Evolutionary conservation across 2,329 filamentous ascomycete species (phyloP), one percentile per base, ranked within the genome.

Genomic region (Lachnellula occidentalis): DNA sequence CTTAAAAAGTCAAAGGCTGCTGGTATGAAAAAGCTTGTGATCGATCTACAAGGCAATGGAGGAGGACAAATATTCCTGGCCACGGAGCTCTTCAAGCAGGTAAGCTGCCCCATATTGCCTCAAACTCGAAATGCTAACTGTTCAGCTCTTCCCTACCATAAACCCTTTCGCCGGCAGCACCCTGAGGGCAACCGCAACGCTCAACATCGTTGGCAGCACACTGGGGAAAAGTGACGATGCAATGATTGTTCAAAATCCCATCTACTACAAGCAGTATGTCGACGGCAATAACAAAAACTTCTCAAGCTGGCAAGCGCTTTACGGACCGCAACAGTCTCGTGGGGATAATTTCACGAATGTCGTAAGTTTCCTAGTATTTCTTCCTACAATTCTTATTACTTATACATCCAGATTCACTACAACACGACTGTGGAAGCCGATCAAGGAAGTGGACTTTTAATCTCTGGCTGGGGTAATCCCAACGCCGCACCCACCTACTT

Each of bases 11-110:
- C 63, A 36, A 73, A 73, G 53, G 71, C 73, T 12, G 74, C 72
- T 1, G 77, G 76, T 55, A 83, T 83, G 69, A 81, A 75, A 46
- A 82, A 81, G 67, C 74, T 85, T 0, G 76, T 86, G 11, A 71
- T 86, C 27, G 81, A 84, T 58, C 69, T 85, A 4, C 76, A 74
- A 3, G 74, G 74, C 47, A 86, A 85, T 60, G 77, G 75, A 2
- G 82, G 82, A 42, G 82, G 82, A 19, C 76, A 74, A n/a, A 78
- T 85, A 46, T 64, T 81, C 2, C 75, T 78, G 19, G 82, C 78
- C 15, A 83, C 82, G 59, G 82, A 85, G 61, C 72, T 85, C 22
- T 85, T 83, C 76, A 78, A 39, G 22, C 47, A 49, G 21, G 34
- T 47, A 27, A n/a, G 45, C 22, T 34, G 1, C 19, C 12, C 15